A percentile compares a stretch with the other conserved stretches of the same genome.
Evolutionary conservation across 2,329 filamentous ascomycete genomes (phyloP).

Genomic region (Fusarium algeriense): DNA sequence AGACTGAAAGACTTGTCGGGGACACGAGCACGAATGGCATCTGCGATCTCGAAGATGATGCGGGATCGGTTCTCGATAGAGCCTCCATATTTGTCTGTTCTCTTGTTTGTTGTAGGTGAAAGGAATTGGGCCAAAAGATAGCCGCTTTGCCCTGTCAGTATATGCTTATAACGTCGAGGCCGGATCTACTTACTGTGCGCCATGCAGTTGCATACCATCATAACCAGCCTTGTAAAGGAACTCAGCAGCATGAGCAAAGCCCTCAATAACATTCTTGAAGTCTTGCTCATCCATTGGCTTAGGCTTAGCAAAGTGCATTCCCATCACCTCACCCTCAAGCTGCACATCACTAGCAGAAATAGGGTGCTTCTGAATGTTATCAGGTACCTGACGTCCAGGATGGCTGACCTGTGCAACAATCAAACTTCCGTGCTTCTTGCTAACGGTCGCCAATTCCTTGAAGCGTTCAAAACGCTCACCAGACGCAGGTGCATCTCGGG

Average conservation of each 20-base stretch:
- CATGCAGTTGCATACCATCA: constrained; percentile 64
- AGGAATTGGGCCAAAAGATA: constrained; percentile 68
- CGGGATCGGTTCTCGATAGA: constrained; percentile 59
- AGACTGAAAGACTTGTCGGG: constrained; percentile 55
- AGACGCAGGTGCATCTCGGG: constrained; percentile 60
- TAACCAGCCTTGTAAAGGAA: constrained; percentile 73
- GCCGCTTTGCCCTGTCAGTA: constrained; percentile 48
- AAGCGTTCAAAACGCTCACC: constrained; percentile 73
- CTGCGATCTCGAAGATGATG: constrained; percentile 59
- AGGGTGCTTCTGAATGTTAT: constrained; percentile 49
- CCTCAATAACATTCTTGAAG: constrained; percentile 68
- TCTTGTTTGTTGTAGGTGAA: constrained; percentile 61
- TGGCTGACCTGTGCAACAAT: constrained; percentile 69
- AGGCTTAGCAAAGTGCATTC: constrained; percentile 59
- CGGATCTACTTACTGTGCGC: constrained; percentile 55
- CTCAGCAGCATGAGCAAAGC: constrained; percentile 71
- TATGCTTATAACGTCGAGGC: accelerated
- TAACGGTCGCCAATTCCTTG: constrained; percentile 64
- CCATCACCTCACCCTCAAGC: constrained; percentile 44
- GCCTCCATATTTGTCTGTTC: constrained; percentile 65
- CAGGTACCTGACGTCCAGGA: constrained; percentile 58
- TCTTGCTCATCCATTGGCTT: constrained; percentile 65
- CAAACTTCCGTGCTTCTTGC: constrained; percentile 70
- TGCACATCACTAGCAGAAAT: constrained; percentile 58
- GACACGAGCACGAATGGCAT: constrained; percentile 51